These are phyloP conservation scores for Coemansia sp. DNA, from an alignment of 192 early-diverging fungal species.

Conservation along the genomic window DNA sequence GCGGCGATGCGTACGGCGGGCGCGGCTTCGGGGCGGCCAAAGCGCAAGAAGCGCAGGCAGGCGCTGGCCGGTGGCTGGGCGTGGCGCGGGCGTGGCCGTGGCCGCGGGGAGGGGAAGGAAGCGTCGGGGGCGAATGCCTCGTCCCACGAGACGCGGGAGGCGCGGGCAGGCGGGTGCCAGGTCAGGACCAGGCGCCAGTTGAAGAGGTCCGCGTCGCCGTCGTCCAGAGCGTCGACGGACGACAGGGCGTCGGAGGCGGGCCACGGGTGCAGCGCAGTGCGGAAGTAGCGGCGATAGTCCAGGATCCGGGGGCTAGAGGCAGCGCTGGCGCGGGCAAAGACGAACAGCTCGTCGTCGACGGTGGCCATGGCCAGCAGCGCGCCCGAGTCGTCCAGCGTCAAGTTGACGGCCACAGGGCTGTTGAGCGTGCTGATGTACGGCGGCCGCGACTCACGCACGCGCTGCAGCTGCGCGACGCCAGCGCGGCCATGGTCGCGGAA, in stretches of 20 bases:
- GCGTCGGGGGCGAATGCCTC: constrained; percentile 38
- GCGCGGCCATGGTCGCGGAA: constrained; percentile 42
- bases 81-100: constrained; percentile 23
- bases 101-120: constrained; percentile 33
- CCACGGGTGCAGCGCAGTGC: constrained; percentile 19
- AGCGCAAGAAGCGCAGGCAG: constrained; percentile 40
- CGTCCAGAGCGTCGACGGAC: constrained; percentile 33
- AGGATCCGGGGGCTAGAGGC: constrained; percentile 30
- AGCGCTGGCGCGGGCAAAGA: constrained; percentile 32
- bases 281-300: constrained; percentile 47
- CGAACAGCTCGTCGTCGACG: constrained; percentile 45
- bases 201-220: constrained; percentile 39
- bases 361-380: constrained; percentile 46
- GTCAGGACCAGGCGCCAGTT: constrained; percentile 45
- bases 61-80: constrained; percentile 28
- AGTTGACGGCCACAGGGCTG: constrained; percentile 45
- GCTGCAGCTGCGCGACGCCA: constrained; percentile 43
- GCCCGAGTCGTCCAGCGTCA: constrained; percentile 47
- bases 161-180: constrained; percentile 38
- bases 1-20: constrained; percentile 19
- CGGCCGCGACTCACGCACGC: constrained; percentile 47
- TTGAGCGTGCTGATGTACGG: constrained; percentile 50
- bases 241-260: constrained; percentile 31
- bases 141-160: constrained; percentile 32
- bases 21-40: constrained; percentile 1